Evolutionary conservation across 2,329 filamentous ascomycete genomes (phyloP).

Genomic region (Alternaria sp.): DNA sequence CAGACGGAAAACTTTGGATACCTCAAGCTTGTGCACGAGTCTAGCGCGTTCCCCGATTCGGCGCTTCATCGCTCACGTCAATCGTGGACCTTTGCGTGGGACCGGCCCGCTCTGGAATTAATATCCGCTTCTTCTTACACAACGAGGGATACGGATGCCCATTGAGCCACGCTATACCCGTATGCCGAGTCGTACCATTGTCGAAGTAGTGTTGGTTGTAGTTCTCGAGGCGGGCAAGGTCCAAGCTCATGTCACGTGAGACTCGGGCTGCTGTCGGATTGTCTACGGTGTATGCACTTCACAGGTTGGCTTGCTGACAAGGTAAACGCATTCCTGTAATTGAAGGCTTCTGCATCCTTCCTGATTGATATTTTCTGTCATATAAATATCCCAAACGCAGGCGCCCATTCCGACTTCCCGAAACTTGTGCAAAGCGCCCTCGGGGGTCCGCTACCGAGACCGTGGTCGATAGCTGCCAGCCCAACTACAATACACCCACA

Average conservation of each 20-base stretch:
- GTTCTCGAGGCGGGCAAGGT: neutral
- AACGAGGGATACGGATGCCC: neutral
- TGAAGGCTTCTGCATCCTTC: neutral
- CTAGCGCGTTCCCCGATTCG: conserved; percentile 21
- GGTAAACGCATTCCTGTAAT: neutral
- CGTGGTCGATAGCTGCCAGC: conserved; percentile 13
- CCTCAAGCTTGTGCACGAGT: conserved; percentile 25
- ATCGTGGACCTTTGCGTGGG: neutral
- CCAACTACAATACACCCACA: conserved; percentile 4
- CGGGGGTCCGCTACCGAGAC: conserved; percentile 15
- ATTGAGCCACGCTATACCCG: neutral
- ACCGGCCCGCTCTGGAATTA: neutral
- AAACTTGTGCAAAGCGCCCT: conserved; percentile 2
- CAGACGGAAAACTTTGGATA: conserved; percentile 27
- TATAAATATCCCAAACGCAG: neutral
- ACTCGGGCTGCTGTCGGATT: neutral
- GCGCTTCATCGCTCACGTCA: conserved; percentile 7
- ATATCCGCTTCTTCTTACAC: neutral
- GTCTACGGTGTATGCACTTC: neutral
- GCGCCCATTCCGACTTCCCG: neutral
- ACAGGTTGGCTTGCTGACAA: neutral
- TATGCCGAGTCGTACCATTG: neutral
- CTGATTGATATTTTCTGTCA: neutral
- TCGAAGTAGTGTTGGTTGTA: neutral
- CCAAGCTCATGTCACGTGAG: conserved; percentile 7